Evolutionary conservation across 352 stramenopile genomes (phyloP).

Genomic region (Thalassiosira mediterranea): DNA sequence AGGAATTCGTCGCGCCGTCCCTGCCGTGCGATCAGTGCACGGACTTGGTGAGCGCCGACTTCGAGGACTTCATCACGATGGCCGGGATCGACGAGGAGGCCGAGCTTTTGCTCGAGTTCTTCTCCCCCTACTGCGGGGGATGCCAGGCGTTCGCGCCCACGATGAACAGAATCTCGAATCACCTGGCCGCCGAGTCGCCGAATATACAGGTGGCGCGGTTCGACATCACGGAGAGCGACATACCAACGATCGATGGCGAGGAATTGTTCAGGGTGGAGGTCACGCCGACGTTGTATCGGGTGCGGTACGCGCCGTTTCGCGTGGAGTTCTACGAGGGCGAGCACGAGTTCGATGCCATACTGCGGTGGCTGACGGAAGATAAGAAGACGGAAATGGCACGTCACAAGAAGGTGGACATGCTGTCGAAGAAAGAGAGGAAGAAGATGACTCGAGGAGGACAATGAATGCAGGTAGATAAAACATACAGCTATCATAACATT

Average conservation of each 20-base stretch:
- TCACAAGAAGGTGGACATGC: too few species aligned
- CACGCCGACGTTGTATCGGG: slow-evolving; percentile 55
- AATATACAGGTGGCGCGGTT: slow-evolving; percentile 40
- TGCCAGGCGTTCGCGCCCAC: slow-evolving; percentile 57
- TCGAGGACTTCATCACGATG: slow-evolving; percentile 9
- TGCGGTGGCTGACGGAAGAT: slow-evolving; percentile 25
- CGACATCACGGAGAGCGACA: slow-evolving; percentile 44
- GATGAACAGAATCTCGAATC: slow-evolving; percentile 28
- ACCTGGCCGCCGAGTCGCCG: background rate
- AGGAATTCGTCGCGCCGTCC: slow-evolving; percentile 20
- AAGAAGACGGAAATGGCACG: background rate
- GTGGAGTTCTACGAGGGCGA: slow-evolving; percentile 38
- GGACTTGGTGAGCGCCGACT: slow-evolving; percentile 30
- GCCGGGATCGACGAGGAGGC: background rate
- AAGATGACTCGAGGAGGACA: background rate
- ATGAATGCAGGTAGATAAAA: background rate
- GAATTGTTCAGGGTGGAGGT: slow-evolving; percentile 38
- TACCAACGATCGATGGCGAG: slow-evolving; percentile 25
- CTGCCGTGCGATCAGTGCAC: slow-evolving; percentile 40
- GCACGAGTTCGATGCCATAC: slow-evolving; percentile 34
- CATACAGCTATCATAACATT: background rate
- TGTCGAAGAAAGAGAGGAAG: too few species aligned
- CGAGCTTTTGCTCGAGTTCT: slow-evolving; percentile 52
- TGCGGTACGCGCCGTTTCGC: slow-evolving; percentile 31
- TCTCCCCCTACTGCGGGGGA: slow-evolving; percentile 48